Evolutionary conservation across 129 eudicot genomes (phyloP).

Genomic region (Tagetes erecta): DNA sequence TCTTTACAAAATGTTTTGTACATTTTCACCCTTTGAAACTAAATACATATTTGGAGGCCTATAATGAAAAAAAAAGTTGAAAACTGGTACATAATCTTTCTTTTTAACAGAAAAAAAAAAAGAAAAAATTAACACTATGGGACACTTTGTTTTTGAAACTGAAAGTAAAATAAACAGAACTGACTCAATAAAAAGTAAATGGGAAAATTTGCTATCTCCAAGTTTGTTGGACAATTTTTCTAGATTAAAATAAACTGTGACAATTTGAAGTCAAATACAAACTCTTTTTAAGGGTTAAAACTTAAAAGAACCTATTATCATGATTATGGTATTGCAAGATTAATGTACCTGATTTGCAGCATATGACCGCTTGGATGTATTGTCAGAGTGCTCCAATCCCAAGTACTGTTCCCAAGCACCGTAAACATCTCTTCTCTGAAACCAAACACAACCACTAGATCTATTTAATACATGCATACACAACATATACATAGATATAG

Average conservation of each 20-base stretch:
- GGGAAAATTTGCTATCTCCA: background rate
- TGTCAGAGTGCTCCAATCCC: slow-evolving; percentile 85
- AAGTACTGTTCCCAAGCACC: slow-evolving; percentile 95
- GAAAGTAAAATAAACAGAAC: background rate
- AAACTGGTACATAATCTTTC: background rate
- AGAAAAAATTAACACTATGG: background rate
- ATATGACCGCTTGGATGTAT: slow-evolving; percentile 60
- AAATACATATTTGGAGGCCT: background rate
- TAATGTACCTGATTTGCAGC: slow-evolving; percentile 74
- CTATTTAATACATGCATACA: slow-evolving; percentile 13
- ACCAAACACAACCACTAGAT: slow-evolving; percentile 22
- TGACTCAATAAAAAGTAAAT: background rate
- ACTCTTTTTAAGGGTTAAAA: background rate
- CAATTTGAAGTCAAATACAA: background rate
- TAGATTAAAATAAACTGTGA: slow-evolving; percentile 4
- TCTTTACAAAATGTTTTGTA: background rate
- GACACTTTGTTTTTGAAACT: background rate
- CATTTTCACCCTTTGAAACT: background rate
- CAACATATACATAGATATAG: slow-evolving; percentile 2
- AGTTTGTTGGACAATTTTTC: background rate
- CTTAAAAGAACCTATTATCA: background rate
- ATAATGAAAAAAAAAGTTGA: too few relatives aligned
- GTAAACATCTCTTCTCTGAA: slow-evolving; percentile 72
- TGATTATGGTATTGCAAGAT: background rate
- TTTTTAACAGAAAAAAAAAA: background rate